Percentiles rank a stretch among this genome's conserved stretches.
phyloP scores from a whole-genome alignment of 768 basidiomycete species.

The Tephrocybe sp. region DNA sequence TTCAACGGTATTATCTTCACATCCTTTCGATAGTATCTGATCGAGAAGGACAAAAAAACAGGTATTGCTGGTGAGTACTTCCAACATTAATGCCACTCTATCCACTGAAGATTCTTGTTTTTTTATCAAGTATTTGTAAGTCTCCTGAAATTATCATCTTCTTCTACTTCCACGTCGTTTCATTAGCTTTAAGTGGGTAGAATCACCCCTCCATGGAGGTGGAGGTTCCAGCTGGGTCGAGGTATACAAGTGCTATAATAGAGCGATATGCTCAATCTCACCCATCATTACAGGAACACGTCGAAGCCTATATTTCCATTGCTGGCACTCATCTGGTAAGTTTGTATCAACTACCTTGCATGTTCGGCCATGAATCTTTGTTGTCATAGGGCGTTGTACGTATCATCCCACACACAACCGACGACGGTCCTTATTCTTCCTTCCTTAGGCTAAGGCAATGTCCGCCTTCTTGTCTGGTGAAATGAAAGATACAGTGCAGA shows the following conservation, averaged over 20 bases:
- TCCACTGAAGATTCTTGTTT: conserved; percentile 1
- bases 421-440: neutral
- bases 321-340: conserved; percentile 81
- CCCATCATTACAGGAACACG: conserved; percentile 55
- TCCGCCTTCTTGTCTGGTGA: conserved; percentile 92
- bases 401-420: neutral
- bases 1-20: conserved; percentile 46
- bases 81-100: neutral
- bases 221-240: conserved; percentile 93
- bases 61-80: conserved; percentile 47
- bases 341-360: too few relatives aligned
- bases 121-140: conserved; percentile 78
- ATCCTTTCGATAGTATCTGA: too few relatives aligned
- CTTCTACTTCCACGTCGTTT: conserved; percentile 1
- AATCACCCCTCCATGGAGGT: conserved; percentile 75
- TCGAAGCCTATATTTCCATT: conserved; percentile 81
- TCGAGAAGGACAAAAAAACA: conserved; percentile 14
- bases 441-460: conserved; percentile 84
- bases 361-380: too few relatives aligned
- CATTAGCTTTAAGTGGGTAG: conserved; percentile 91
- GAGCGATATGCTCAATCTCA: neutral
- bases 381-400: conserved; percentile 67
- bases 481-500: conserved; percentile 89
- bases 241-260: conserved; percentile 35
- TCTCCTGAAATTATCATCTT: conserved; percentile 1